A percentile compares a stretch with the other conserved stretches of the same genome.
phyloP scores from a whole-genome alignment of 2,329 filamentous ascomycete species.

The Claviceps quebecensis region DNA sequence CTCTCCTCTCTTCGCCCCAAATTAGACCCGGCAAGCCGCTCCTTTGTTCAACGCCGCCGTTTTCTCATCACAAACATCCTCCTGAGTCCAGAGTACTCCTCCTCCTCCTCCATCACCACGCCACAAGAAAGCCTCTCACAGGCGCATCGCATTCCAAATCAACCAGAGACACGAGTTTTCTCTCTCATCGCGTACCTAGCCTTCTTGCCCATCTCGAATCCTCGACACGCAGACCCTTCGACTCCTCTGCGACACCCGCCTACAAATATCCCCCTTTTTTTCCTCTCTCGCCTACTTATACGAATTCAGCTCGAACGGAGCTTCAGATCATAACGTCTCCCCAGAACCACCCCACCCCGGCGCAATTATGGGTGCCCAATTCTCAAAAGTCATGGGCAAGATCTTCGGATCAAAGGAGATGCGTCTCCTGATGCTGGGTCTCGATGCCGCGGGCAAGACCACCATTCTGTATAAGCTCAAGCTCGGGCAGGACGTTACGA shows the following conservation, averaged over 20 bases:
- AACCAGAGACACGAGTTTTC: no score
- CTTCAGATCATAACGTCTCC: no score
- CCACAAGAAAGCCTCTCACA: no score
- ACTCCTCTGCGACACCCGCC: background rate
- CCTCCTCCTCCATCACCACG: no score
- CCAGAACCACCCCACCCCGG: background rate
- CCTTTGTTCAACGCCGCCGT: background rate
- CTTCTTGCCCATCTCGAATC: no score
- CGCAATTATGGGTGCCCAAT: conserved; percentile 67
- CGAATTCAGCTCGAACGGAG: background rate
- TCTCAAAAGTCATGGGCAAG: conserved; percentile 96
- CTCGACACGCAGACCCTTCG: no score
- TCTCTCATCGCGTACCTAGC: no score
- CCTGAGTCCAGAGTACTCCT: background rate
- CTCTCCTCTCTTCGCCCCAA: background rate
- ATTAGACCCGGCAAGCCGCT: background rate
- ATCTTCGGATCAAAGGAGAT: conserved; percentile 99
- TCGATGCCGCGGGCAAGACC: conserved; percentile 99
- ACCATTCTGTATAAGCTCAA: conserved; percentile 99
- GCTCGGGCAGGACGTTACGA: conserved; percentile 97
- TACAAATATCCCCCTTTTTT: background rate
- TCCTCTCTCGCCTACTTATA: background rate
- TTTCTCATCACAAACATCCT: background rate
- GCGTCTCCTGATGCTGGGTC: conserved; percentile 99
- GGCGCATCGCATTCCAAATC: no score